Conservation (phyloP, 345 rosid species). For the Stellera chamaejasme region DNA sequence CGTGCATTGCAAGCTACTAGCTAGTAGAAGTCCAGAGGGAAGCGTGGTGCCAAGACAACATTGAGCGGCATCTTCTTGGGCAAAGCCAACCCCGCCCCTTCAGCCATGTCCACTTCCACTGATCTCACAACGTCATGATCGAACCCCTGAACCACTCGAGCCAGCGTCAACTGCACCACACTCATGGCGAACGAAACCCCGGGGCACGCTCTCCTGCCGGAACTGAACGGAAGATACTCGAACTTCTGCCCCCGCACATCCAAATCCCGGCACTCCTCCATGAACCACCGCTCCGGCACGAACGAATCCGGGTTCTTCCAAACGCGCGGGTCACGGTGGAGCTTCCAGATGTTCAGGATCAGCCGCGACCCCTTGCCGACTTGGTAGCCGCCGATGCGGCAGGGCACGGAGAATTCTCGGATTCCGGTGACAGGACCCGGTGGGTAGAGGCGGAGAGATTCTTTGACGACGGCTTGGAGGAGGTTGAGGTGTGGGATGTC, state of each 20-base stretch:
- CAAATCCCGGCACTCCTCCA: conserved; percentile 8
- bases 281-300: conserved; percentile 48
- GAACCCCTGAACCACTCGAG: conserved; percentile 44
- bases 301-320: conserved; percentile 35
- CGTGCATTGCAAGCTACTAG: too few relatives aligned
- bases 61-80: conserved; percentile 34
- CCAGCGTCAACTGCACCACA: conserved; percentile 35
- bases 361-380: conserved; percentile 43
- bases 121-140: conserved; percentile 14
- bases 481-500: conserved; percentile 36
- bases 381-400: conserved; percentile 29
- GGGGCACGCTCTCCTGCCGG: conserved; percentile 55
- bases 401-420: conserved; percentile 42
- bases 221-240: conserved; percentile 37
- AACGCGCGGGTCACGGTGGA: conserved; percentile 42
- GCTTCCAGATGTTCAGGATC: conserved; percentile 46
- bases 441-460: conserved; percentile 43
- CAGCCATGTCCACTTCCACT: conserved; percentile 32
- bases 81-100: conserved; percentile 39
- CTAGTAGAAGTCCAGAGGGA: conserved; percentile 18
- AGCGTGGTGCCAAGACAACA: conserved; percentile 34
- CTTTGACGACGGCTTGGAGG: conserved; percentile 54
- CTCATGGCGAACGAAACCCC: conserved; percentile 31
- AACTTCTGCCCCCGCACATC: conserved; percentile 16
- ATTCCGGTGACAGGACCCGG: conserved; percentile 44